phyloP scores from a whole-genome alignment of 108 stramenopile genomes.

The Aurantiochytrium sp. region DNA sequence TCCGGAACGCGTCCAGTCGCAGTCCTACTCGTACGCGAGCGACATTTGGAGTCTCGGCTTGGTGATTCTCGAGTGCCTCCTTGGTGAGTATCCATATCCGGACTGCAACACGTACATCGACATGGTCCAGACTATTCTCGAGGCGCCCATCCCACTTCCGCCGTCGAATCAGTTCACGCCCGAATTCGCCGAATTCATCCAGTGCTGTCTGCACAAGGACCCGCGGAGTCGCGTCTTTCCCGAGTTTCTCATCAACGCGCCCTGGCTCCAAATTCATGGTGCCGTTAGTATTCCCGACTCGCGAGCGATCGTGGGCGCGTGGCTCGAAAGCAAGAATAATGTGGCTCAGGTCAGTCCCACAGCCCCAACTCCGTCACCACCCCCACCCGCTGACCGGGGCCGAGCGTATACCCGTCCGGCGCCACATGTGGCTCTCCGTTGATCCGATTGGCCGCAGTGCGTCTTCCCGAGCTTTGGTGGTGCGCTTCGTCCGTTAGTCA shows the following conservation, averaged over 20 bases:
- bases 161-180: constrained; percentile 27
- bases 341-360: background rate
- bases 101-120: constrained; percentile 45
- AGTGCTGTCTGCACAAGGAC: constrained; percentile 47
- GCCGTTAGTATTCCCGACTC: background rate
- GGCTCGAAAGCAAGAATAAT: background rate
- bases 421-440: background rate
- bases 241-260: background rate
- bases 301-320: background rate
- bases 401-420: background rate
- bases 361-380: background rate
- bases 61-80: constrained; percentile 49
- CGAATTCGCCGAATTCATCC: constrained; percentile 47
- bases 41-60: constrained; percentile 59
- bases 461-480: too few relatives aligned
- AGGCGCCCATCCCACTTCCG: constrained; percentile 47
- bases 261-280: background rate
- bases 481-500: too few relatives aligned
- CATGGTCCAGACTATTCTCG: constrained; percentile 50
- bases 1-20: constrained; percentile 52
- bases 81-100: constrained; percentile 47
- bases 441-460: too few relatives aligned
- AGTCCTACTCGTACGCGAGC: constrained; percentile 43
- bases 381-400: background rate
- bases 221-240: constrained; percentile 33